phyloP scores from a whole-genome alignment of 2,329 filamentous ascomycete genomes.

The Xenosphaeropsis pyriputrescens region DNA sequence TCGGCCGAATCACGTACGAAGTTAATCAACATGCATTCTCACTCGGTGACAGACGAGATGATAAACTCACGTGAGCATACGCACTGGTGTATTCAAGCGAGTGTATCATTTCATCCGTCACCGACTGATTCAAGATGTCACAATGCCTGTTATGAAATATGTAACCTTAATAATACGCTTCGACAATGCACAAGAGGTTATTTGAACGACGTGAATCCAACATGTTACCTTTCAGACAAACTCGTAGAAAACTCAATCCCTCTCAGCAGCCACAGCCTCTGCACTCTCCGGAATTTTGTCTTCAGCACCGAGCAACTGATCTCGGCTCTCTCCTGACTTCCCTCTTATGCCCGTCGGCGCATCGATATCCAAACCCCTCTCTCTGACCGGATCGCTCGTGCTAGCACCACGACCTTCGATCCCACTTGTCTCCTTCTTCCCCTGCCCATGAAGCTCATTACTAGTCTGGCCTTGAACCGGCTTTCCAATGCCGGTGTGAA shows the following conservation, averaged over 20 bases:
- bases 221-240: no score
- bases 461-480: slow-evolving; percentile 27
- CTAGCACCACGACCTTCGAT: slow-evolving; percentile 19
- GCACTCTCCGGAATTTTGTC: slow-evolving; percentile 5
- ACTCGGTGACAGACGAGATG: no score
- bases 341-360: slow-evolving; percentile 4
- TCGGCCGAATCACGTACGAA: no score
- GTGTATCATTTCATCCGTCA: no score
- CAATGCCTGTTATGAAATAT: no score
- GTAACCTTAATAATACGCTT: no score
- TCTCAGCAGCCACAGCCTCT: slow-evolving; percentile 8
- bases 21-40: no score
- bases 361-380: slow-evolving; percentile 5
- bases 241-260: neutral
- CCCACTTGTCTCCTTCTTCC: slow-evolving; percentile 23
- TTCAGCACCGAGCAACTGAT: slow-evolving; percentile 5
- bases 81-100: no score
- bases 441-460: slow-evolving; percentile 21
- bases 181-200: no score
- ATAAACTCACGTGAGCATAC: no score
- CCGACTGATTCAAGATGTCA: no score
- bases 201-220: no score
- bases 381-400: slow-evolving; percentile 15
- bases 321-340: slow-evolving; percentile 4
- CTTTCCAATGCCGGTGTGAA: slow-evolving; percentile 28